These are phyloP conservation scores for Volvox africanus DNA, from an alignment of 139 green algal species.

Conservation along the genomic window DNA sequence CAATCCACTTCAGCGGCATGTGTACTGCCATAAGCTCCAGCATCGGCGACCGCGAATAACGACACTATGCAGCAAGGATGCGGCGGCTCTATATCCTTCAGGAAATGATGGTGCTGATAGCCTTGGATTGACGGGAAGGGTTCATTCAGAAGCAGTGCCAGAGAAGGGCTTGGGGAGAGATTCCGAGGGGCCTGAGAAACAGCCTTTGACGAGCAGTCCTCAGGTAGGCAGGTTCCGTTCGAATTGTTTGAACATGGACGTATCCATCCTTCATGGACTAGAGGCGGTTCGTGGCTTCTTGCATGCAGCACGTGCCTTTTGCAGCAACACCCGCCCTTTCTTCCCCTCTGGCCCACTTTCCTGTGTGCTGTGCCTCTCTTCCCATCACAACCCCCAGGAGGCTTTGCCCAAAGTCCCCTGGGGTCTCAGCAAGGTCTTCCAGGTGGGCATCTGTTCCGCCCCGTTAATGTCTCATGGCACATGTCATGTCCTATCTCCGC, in stretches of 20 bases:
- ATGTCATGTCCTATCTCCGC: background rate
- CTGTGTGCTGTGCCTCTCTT: background rate
- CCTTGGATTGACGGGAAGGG: background rate
- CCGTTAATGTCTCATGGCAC: background rate
- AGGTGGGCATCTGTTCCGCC: slow-evolving; percentile 29
- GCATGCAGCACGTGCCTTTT: background rate
- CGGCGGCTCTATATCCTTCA: slow-evolving; percentile 3
- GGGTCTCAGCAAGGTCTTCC: slow-evolving; percentile 50
- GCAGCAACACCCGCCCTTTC: background rate
- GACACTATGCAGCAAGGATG: background rate
- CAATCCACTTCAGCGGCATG: too few species aligned
- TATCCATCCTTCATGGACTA: background rate
- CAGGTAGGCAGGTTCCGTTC: too few species aligned
- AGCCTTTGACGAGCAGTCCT: background rate
- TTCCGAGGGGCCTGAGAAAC: background rate
- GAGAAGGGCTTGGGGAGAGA: background rate
- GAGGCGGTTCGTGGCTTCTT: background rate
- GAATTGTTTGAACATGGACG: background rate
- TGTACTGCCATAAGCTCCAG: background rate
- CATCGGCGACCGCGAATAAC: background rate
- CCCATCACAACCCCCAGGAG: background rate
- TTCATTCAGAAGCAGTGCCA: background rate
- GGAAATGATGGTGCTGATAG: background rate
- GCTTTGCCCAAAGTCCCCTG: slow-evolving; percentile 46
- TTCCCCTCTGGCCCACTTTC: background rate